These are phyloP conservation scores for Candida oleophila DNA, from an alignment of 805 yeast species.

Conservation along the genomic window DNA sequence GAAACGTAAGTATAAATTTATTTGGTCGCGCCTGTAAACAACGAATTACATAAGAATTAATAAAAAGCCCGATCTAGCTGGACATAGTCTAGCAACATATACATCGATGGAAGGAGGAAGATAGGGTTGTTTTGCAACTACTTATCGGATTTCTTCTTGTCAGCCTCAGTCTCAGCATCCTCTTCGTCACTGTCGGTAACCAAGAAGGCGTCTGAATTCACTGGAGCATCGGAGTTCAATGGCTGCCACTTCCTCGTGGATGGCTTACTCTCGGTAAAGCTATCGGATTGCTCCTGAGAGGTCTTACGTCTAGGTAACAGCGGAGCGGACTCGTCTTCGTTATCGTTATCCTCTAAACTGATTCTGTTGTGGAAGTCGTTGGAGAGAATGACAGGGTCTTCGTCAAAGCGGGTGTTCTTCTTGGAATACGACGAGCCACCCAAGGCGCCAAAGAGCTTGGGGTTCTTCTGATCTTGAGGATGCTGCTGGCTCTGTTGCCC, in stretches of 20 bases:
- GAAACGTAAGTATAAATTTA: background rate
- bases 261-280: constrained; percentile 4
- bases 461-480: constrained; percentile 12
- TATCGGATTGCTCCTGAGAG: constrained; percentile 7
- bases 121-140: background rate
- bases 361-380: constrained; percentile 50
- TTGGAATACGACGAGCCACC: constrained; percentile 40
- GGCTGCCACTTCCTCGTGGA: constrained; percentile 36
- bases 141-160: constrained; percentile 4
- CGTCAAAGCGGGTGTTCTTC: constrained; percentile 42
- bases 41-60: background rate
- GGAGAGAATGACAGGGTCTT: constrained; percentile 54
- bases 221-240: constrained; percentile 36
- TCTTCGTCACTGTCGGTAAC: constrained; percentile 47
- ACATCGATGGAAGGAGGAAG: too few species aligned
- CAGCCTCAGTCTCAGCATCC: constrained; percentile 16
- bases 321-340: constrained; percentile 16
- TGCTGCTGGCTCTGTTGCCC: constrained; percentile 8
- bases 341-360: constrained; percentile 39
- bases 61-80: too few species aligned
- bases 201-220: constrained; percentile 42
- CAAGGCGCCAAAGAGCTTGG: constrained; percentile 45
- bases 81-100: too few species aligned
- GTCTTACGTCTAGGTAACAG: constrained; percentile 15
- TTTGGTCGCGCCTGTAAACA: background rate